These are phyloP conservation scores for Sordariomycetes sp. DNA, from an alignment of 2,329 filamentous ascomycete genomes.

Conservation along the genomic window DNA sequence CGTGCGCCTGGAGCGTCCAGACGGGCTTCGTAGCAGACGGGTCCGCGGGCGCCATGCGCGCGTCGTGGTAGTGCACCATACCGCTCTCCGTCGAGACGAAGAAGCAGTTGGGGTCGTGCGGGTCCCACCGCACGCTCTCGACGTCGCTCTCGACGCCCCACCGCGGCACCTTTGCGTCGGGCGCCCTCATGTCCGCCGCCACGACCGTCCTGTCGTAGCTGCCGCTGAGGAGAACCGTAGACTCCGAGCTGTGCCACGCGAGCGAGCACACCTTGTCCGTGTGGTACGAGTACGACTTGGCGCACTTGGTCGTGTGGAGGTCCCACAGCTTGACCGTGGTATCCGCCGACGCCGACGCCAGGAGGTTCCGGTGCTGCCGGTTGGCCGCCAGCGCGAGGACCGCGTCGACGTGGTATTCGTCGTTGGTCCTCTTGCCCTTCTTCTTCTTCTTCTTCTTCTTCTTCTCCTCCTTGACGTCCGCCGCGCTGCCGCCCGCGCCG, in stretches of 20 bases:
- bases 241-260: constrained; percentile 80
- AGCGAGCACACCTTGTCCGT: constrained; percentile 96
- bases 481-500: constrained; percentile 51
- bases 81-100: constrained; percentile 90
- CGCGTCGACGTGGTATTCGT: constrained; percentile 86
- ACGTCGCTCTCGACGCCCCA: constrained; percentile 97
- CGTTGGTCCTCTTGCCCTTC: constrained; percentile 79
- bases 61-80: constrained; percentile 83
- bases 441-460: constrained; percentile 88
- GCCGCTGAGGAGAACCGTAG: constrained; percentile 80
- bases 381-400: constrained; percentile 87
- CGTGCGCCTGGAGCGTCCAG: constrained; percentile 93
- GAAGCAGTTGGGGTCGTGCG: constrained; percentile 85
- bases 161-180: constrained; percentile 64
- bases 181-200: constrained; percentile 91
- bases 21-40: constrained; percentile 69
- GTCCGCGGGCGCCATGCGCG: constrained; percentile 59
- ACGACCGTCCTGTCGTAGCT: constrained; percentile 92
- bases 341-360: constrained; percentile 91
- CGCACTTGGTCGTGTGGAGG: constrained; percentile 78
- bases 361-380: constrained; percentile 81
- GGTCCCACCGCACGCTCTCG: constrained; percentile 85
- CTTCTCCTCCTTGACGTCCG: constrained; percentile 53
- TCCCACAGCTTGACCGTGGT: constrained; percentile 98
- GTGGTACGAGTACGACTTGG: constrained; percentile 91